phyloP scores from a whole-genome alignment of 2,329 filamentous ascomycete species.

The Diplodia scrobiculata region DNA sequence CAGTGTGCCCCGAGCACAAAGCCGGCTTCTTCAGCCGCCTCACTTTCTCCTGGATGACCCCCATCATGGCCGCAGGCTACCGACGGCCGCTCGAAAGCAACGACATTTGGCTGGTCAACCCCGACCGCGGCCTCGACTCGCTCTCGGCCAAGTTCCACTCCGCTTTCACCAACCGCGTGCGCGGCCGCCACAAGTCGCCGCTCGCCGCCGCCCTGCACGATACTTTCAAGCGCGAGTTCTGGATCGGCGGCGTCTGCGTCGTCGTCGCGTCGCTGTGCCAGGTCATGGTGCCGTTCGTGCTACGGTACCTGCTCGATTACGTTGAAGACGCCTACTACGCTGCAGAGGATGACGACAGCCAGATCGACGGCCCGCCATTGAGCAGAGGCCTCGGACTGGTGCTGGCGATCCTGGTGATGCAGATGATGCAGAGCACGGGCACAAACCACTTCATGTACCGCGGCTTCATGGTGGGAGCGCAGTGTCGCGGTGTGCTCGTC shows the following conservation, averaged over 20 bases:
- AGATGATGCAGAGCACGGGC: constrained; percentile 75
- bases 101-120: constrained; percentile 89
- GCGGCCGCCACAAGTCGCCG: constrained; percentile 69
- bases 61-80: constrained; percentile 79
- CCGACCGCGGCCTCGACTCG: constrained; percentile 69
- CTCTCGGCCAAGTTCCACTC: constrained; percentile 67
- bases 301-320: constrained; percentile 85
- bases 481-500: constrained; percentile 78
- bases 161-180: constrained; percentile 68
- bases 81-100: constrained; percentile 77
- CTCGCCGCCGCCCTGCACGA: constrained; percentile 82
- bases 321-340: constrained; percentile 75
- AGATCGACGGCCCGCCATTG: constrained; percentile 59
- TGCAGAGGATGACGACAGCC: constrained; percentile 34
- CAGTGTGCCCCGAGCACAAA: constrained; percentile 67
- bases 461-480: constrained; percentile 88
- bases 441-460: constrained; percentile 91
- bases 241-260: constrained; percentile 77
- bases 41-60: constrained; percentile 87
- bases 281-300: constrained; percentile 79
- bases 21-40: constrained; percentile 74
- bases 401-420: constrained; percentile 82
- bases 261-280: constrained; percentile 70
- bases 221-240: constrained; percentile 81
- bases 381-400: constrained; percentile 78